Evolutionary conservation across 129 eudicot genomes (phyloP), one percentile per base, ranked within the genome.

Genomic region (Ambrosia trifida): DNA sequence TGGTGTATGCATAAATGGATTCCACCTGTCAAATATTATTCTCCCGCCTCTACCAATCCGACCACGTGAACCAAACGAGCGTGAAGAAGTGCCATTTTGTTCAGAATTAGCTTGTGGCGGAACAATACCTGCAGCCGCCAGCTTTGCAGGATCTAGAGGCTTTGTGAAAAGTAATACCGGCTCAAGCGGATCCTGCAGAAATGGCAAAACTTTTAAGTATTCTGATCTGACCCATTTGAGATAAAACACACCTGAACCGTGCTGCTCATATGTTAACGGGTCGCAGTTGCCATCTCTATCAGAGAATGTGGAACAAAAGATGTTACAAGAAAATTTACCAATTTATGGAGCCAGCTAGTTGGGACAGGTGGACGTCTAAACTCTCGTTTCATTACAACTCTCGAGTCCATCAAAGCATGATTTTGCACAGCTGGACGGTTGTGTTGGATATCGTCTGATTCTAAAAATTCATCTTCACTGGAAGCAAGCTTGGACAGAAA

Each of bases 31-130:
- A 52, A 92, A 92, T 50, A 92, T 80, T 69, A 92, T 92, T 70
- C 98, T 74, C 11, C 98, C 98, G 10, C 98, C 98, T 64, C 98
- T 77, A 30, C 98, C 98, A 20, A 92, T 89, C 80, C 98, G 81
- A 60, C 98, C 98, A 17, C 80, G 89, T 49, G 84, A 33, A 61
- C 38, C 60, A 32, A 32, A 71, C 6, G 85, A 14, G 33, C 79
- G 85, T 52, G 77, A 66, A 43, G 89, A 46, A 33, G 78, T 47
- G 32, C 72, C 64, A 18, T 66, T 74, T 35, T 64, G 63, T 24
- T 73, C 71, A 11, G 84, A 60, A 66, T 86, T 41, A 77, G 78
- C 81, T 31, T 84, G 14, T 52, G 98, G 98, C 6, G 96, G 96
- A 32, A 74, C 78, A 12, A 92, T 89, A 8, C 98, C 95, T 3